Base-by-base conservation (phyloP, 176 grass and related monocot species). In the Themeda triandra region DNA sequence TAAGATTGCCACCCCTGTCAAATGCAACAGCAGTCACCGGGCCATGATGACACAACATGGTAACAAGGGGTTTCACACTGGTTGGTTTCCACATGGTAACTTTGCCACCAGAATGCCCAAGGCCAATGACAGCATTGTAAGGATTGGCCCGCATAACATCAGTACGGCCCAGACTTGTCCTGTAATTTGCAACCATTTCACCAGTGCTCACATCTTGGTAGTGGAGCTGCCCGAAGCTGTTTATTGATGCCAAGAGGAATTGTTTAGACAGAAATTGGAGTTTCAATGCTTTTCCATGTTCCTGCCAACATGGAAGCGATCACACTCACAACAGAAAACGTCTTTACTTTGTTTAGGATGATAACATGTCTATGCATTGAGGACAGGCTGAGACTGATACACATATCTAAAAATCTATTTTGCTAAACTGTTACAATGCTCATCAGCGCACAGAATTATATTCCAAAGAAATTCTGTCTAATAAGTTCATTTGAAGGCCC, bases 1-100 rank as follows among this genome's bases (percentile, higher is more conserved):
- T 91, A 68, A 94, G 84, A 74, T 98, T 83, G 48, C 93, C 93
- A 14, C 88, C 69, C 66, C 54, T 83, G 24, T 95, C 87, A 70
- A 95, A 93, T 44, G 91, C 87, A 83, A 98, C 46, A 56, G 87
- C 93, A 37, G 91, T 93, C 71, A 98, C 82, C 3, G 59, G 10
- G 10, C 96, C 89, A 31, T 24, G 37, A 80, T 95, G 93, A 64
- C 96, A 98, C 62, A 95, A 58, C 91, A 98, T 93, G 46, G 89
- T 95, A 27, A 98, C 86, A 13, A 98, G 80, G 21, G 91, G 91
- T 77, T 94, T 98, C 53, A 77, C 83, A 37, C 89, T 90, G 39
- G 96, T 98, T 15, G 96, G 93, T 69, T 98, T 95, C 93, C 96
- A 98, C 93, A 95, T 98, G 63, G 96, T 94, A 51, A 98, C 89